These are phyloP conservation scores for Dictyostelium capitatum DNA, from an alignment of 78 protist genomes.

Conservation along the genomic window DNA sequence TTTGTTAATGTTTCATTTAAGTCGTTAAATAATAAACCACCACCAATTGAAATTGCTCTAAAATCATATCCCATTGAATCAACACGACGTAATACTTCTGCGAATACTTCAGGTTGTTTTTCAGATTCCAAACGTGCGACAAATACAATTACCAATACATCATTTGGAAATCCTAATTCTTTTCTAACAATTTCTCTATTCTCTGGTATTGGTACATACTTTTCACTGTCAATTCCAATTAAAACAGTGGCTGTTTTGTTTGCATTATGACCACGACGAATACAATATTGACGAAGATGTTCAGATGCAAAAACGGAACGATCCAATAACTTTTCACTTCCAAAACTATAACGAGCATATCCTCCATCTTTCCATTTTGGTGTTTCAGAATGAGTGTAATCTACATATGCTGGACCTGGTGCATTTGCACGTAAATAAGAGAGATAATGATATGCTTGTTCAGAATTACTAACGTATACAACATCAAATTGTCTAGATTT, in stretches of 20 bases:
- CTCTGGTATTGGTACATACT: constrained; percentile 56
- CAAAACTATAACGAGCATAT: constrained; percentile 61
- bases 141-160: constrained; percentile 56
- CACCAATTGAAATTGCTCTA: constrained; percentile 67
- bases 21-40: constrained; percentile 28
- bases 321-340: constrained; percentile 45
- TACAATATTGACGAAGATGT: constrained; percentile 51
- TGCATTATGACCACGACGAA: constrained; percentile 39
- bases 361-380: constrained; percentile 76
- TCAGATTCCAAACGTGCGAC: constrained; percentile 56
- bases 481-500: constrained; percentile 59
- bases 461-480: constrained; percentile 37
- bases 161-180: constrained; percentile 64
- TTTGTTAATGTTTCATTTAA: constrained; percentile 35
- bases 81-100: constrained; percentile 52
- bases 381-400: constrained; percentile 69
- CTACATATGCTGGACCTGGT: constrained; percentile 73
- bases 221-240: constrained; percentile 63
- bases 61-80: constrained; percentile 52
- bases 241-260: constrained; percentile 58
- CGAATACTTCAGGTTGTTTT: constrained; percentile 67
- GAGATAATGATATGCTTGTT: constrained; percentile 44
- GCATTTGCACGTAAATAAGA: constrained; percentile 62
- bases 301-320: constrained; percentile 54
- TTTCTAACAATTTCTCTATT: constrained; percentile 40